phyloP scores from a whole-genome alignment of 108 stramenopile genomes.

The Nitzschia putrida region DNA sequence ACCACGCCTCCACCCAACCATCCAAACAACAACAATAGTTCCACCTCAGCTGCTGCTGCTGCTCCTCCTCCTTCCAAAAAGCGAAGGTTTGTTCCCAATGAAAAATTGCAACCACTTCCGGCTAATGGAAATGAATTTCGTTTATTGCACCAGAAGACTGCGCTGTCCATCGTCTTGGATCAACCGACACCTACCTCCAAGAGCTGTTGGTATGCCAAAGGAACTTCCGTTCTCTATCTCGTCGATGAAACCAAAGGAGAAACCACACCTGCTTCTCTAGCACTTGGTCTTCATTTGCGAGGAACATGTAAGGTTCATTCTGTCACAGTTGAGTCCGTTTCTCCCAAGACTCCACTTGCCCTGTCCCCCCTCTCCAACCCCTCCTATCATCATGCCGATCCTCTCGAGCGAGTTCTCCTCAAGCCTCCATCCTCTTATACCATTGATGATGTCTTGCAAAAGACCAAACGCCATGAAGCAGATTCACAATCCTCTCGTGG shows the following conservation, averaged over 20 bases:
- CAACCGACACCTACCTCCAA: not conserved
- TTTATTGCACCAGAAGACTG: constrained; percentile 40
- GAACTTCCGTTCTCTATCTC: constrained; percentile 37
- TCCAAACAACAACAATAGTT: not conserved
- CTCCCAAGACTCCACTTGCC: not conserved
- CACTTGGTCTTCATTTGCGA: constrained; percentile 53
- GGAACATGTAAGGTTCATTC: constrained; percentile 41
- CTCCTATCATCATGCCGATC: constrained; percentile 47
- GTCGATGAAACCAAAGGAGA: constrained; percentile 15
- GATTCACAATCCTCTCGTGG: constrained; percentile 77
- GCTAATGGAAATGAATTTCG: constrained; percentile 42
- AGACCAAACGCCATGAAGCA: constrained; percentile 56
- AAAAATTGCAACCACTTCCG: constrained; percentile 11
- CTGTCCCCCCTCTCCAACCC: constrained; percentile 2
- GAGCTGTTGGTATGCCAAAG: constrained; percentile 39
- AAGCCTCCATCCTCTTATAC: constrained; percentile 47
- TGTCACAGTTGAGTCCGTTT: constrained; percentile 37
- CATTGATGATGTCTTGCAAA: constrained; percentile 39
- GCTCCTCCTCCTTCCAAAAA: constrained; percentile 29
- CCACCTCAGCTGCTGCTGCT: not conserved
- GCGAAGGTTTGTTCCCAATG: constrained; percentile 30
- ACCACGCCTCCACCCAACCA: constrained; percentile 2
- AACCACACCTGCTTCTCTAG: not conserved
- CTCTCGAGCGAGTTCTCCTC: constrained; percentile 47
- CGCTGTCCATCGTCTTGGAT: constrained; percentile 33